phyloP scores from a whole-genome alignment of 768 basidiomycete genomes.

The Phanerochaete carnosa region DNA sequence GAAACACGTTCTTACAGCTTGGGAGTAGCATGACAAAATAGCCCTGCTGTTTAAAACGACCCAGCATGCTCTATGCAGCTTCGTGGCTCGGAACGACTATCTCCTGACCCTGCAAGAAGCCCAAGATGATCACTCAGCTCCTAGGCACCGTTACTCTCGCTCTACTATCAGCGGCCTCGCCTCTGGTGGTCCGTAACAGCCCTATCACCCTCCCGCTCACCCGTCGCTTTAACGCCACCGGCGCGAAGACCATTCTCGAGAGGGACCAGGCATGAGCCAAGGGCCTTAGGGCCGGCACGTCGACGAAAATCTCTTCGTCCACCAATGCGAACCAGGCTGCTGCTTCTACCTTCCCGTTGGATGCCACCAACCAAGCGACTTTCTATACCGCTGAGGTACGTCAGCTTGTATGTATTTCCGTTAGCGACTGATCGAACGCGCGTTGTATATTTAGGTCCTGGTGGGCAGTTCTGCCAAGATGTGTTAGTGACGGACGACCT shows the following conservation, averaged over 20 bases:
- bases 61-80: not conserved
- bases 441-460: not conserved
- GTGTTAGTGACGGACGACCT: not conserved
- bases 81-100: not conserved
- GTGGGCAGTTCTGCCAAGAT: slow-evolving; percentile 6
- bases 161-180: not conserved
- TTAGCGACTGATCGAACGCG: not conserved
- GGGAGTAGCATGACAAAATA: not conserved
- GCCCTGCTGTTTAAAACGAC: not conserved
- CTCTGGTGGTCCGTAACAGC: slow-evolving; percentile 2
- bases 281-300: not conserved
- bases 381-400: slow-evolving; percentile 8
- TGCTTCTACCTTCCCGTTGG: not conserved
- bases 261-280: slow-evolving; percentile 2
- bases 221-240: slow-evolving; percentile 5
- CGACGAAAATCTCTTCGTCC: not conserved
- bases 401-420: no score
- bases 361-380: not conserved
- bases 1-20: not conserved
- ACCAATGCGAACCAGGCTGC: not conserved
- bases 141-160: not conserved
- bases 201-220: slow-evolving; percentile 3
- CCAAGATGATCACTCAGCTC: slow-evolving; percentile 2
- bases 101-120: not conserved
- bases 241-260: not conserved